A percentile compares a stretch with the other conserved stretches of the same genome.
phyloP scores from a whole-genome alignment of 257 asterid species.

The Capsicum rhomboideum region DNA sequence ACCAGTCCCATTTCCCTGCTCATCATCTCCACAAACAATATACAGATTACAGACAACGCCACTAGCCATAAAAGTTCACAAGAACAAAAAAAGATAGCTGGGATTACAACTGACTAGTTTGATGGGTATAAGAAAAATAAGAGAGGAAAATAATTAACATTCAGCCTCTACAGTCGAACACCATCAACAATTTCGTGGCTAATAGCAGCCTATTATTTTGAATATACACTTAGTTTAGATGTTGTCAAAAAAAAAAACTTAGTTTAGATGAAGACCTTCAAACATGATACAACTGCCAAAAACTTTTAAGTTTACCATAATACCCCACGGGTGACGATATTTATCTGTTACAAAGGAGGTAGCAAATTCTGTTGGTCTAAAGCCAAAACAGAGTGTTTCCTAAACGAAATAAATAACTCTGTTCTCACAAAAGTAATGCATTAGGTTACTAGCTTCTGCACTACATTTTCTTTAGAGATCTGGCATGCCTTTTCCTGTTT shows the following conservation, averaged over 20 bases:
- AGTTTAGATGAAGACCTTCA: no score
- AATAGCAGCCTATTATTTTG: background rate
- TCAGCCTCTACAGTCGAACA: background rate
- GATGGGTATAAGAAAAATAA: background rate
- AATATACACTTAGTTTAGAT: background rate
- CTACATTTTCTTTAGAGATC: slow-evolving; percentile 36
- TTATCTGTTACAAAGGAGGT: background rate
- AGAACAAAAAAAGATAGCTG: background rate
- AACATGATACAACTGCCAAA: background rate
- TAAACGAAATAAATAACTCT: background rate
- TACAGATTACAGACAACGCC: no score
- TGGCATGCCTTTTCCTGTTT: slow-evolving; percentile 89
- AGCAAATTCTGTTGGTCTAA: background rate
- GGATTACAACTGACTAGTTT: background rate
- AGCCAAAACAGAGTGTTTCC: background rate
- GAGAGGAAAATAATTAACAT: background rate
- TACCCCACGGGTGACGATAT: background rate
- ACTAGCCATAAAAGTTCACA: background rate
- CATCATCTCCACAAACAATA: no score
- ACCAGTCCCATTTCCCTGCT: background rate
- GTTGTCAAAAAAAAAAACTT: no score
- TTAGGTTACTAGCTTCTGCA: background rate
- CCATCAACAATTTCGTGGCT: background rate
- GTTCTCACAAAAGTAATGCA: background rate
- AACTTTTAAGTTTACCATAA: background rate